Evolutionary conservation across 345 rosid genomes (phyloP), one percentile per base, ranked within the genome.

Genomic region (Sonneratia alba): DNA sequence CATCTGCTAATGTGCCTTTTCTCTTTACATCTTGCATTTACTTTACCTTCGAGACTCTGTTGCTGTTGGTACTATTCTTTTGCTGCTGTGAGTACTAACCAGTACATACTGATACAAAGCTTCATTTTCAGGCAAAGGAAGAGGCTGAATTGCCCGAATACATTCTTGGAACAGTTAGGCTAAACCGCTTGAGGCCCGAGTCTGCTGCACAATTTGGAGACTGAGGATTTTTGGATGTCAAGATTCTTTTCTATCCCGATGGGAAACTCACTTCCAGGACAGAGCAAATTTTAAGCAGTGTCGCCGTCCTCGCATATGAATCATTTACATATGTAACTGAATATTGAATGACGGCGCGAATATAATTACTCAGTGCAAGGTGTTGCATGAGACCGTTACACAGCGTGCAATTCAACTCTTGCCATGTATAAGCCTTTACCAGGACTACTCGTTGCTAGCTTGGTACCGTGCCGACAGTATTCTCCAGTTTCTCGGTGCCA

Each of bases 101-200:
- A 4, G 45, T 10, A 36, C 51, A 65, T 34, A 66, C 51, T 37
- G 6, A 36, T 36, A 11, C 45, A 36, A 55, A 0, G 36, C 14
- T 42, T 67, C 19, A 13, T 65, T 42, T 71, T 81, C 93, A 91
- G 98, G 98, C 87, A 71, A 90, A 78, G 70, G 98, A 92, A 77
- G 96, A 82, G 78, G 75, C 66, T 21, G 97, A 95, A 72, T 75
- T 95, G 84, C 99, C 99, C 0, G 99, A 95, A 83, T 92, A 84
- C 83, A 77, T 95, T 78, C 93, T 92, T 63, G 99, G 99, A 57
- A 90, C 98, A 6, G 99, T 90, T 66, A 84, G 95, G 69, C 83
- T 95, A 43, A 92, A 88, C 74, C 88, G 91, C n/a, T 75, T 95
- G 75, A 86, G 75, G 81, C 83, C 80, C 1, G 97, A 95, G 19